Base-by-base conservation (phyloP, 2,329 filamentous ascomycete genomes). In the Diplodia corticola region DNA sequence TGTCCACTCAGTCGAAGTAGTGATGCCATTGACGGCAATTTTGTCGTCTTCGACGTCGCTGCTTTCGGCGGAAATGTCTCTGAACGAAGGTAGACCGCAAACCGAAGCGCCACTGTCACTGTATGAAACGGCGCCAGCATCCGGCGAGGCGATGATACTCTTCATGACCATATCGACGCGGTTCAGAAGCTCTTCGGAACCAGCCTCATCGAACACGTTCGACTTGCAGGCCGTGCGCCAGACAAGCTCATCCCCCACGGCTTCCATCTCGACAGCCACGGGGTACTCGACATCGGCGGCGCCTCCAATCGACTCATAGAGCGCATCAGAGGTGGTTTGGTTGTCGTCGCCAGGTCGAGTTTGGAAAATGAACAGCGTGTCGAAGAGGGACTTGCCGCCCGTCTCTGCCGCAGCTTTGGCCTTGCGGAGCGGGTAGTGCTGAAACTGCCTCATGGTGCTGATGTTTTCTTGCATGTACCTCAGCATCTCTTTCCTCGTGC, bases 241-340 rank as follows among this genome's bases (percentile, higher is more conserved):
- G 0, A 87, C 68, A 1, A 96, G 74, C 0, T 77, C 72, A 20
- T 84, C 77, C 0, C 78, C 80, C 0, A 85, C 75, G 5, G 86
- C 77, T 74, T 96, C 92, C 75, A 95, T 87, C 78, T 97, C 93
- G 2, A 92, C 85, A 71, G 91, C 95, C 3, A 96, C 78, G 0
- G 91, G 89, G 75, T 93, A 96, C 69, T 96, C 92, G 1, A 94
- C 88, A 24, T 88, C 85, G 0, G 91, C 89, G 3, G 80, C 78
- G 0, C 89, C 86, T 17, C 83, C 81, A 1, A 91, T 76, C 1
- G 91, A 92, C 44, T 80, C 82, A 70, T 91, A 87, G 3, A 94
- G 73, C 0, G 70, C 61, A 1, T 72, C 59, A 0, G 28, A 49
- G 0, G 65, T 54, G 1, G 69, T 64, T 0, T 69, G 65, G 1